Conservation (phyloP, 768 basidiomycete species). For the Russula sp. region DNA sequence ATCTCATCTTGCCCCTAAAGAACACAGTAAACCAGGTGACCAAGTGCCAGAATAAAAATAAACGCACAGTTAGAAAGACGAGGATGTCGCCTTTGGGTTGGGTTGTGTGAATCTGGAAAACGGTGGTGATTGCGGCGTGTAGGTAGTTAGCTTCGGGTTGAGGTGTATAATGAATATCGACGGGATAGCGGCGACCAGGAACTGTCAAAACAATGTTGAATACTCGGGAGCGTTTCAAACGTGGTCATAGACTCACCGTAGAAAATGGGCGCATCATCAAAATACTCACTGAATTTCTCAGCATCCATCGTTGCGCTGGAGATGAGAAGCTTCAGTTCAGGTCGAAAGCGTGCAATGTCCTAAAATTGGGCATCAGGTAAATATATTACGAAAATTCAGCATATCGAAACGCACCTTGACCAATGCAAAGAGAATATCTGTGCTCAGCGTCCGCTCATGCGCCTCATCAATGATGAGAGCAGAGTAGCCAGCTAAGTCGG, state of each 20-base stretch:
- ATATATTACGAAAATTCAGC: conserved; percentile 15
- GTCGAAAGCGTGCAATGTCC: conserved; percentile 96
- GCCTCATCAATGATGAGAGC: conserved; percentile 98
- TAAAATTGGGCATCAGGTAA: conserved; percentile 31
- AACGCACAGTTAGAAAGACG: conserved; percentile 86
- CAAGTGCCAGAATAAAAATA: not conserved
- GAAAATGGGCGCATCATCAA: conserved; percentile 93
- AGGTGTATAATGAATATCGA: conserved; percentile 97
- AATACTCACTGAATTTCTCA: conserved; percentile 96
- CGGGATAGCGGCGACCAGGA: conserved; percentile 94
- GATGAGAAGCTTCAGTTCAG: conserved; percentile 87
- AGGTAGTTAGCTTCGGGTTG: conserved; percentile 99
- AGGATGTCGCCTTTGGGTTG: conserved; percentile 97
- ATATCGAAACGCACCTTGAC: conserved; percentile 73
- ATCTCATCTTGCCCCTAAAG: conserved; percentile 95
- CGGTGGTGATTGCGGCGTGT: conserved; percentile 96
- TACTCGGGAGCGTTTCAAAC: not conserved
- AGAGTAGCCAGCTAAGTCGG: conserved; percentile 90
- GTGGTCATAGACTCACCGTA: conserved; percentile 48
- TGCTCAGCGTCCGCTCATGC: conserved; percentile 94
- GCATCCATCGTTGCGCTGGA: conserved; percentile 97
- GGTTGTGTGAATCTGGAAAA: conserved; percentile 98
- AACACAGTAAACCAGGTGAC: conserved; percentile 8
- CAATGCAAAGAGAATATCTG: conserved; percentile 96
- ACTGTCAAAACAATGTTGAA: conserved; percentile 40